phyloP scores from a whole-genome alignment of 352 stramenopile species.

The Globisporangium heterothallicum region DNA sequence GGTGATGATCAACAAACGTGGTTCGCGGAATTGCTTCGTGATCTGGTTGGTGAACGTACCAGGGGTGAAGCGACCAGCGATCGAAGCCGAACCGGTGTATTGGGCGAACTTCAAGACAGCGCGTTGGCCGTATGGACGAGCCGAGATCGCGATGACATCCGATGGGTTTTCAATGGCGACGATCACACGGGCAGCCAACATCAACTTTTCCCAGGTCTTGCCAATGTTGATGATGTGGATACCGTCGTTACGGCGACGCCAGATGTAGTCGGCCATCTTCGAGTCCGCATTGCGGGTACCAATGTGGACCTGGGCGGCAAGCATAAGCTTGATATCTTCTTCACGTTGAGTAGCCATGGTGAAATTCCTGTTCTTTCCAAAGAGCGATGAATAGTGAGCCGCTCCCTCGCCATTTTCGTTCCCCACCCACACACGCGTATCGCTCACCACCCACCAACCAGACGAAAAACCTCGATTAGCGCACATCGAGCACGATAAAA shows the following conservation, averaged over 20 bases:
- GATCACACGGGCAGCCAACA: conserved; percentile 99
- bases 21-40: conserved; percentile 99
- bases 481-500: not conserved
- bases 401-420: not conserved
- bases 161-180: conserved; percentile 99
- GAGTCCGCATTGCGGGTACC: conserved; percentile 98
- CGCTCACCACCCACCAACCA: conserved; percentile 7
- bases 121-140: conserved; percentile 98
- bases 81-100: conserved; percentile 97
- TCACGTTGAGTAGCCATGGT: conserved; percentile 90
- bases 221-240: conserved; percentile 99
- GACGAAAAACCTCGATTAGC: conserved; percentile 3
- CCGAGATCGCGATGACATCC: conserved; percentile 99
- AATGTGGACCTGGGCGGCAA: conserved; percentile 99
- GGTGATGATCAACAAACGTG: conserved; percentile 98
- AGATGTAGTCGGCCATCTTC: conserved; percentile 99
- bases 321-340: conserved; percentile 99
- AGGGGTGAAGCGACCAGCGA: conserved; percentile 99
- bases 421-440: not conserved
- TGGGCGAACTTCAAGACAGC: conserved; percentile 99
- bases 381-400: conserved; percentile 51
- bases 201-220: conserved; percentile 99
- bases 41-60: conserved; percentile 99
- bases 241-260: conserved; percentile 96
- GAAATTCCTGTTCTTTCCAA: conserved; percentile 41